These are phyloP conservation scores for Tubosaeta sp. DNA, from an alignment of 768 basidiomycete species.

Conservation along the genomic window DNA sequence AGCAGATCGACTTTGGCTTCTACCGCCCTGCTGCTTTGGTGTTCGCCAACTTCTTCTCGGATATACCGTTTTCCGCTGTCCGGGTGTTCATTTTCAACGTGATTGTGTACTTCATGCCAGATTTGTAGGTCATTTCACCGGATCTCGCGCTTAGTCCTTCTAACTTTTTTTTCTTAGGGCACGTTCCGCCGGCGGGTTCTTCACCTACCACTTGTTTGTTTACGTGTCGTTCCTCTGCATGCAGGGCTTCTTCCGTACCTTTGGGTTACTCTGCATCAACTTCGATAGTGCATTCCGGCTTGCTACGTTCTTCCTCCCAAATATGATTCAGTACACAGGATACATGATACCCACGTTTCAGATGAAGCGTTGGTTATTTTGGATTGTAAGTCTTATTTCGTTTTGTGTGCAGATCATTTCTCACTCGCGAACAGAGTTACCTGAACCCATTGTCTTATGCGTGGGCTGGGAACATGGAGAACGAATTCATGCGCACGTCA, in stretches of 20 bases:
- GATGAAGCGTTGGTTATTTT: slow-evolving; percentile 83
- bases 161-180: slow-evolving; percentile 14
- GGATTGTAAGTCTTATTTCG: slow-evolving; percentile 54
- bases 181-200: slow-evolving; percentile 40
- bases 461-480: slow-evolving; percentile 78
- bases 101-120: slow-evolving; percentile 66
- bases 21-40: slow-evolving; percentile 64
- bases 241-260: slow-evolving; percentile 81
- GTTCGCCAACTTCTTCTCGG: slow-evolving; percentile 62
- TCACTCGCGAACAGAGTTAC: slow-evolving; percentile 49
- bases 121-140: slow-evolving; percentile 36
- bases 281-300: slow-evolving; percentile 53
- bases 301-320: slow-evolving; percentile 68
- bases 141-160: slow-evolving; percentile 14
- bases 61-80: slow-evolving; percentile 62
- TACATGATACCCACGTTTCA: slow-evolving; percentile 62
- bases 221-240: slow-evolving; percentile 65
- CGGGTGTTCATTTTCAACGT: slow-evolving; percentile 59
- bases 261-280: slow-evolving; percentile 54
- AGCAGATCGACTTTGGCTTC: slow-evolving; percentile 62
- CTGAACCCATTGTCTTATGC: slow-evolving; percentile 74
- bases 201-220: slow-evolving; percentile 61
- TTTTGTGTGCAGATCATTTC: neutral
- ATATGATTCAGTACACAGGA: slow-evolving; percentile 69
- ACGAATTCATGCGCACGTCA: slow-evolving; percentile 73